These are phyloP conservation scores for Kappamyces sp. DNA, from an alignment of 192 early-diverging fungal species.

Conservation along the genomic window DNA sequence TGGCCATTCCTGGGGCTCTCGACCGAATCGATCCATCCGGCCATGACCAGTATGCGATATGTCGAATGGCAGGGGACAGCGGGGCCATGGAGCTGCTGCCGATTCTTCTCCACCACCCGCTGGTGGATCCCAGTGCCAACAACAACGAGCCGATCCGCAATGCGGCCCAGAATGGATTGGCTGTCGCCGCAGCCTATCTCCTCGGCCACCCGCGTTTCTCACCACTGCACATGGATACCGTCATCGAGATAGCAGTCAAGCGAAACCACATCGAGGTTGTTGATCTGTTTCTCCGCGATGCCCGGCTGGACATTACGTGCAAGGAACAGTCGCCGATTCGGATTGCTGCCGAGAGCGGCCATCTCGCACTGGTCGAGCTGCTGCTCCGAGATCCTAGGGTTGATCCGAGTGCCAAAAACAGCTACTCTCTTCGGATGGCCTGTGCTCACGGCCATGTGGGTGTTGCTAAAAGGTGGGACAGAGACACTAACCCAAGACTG, in stretches of 20 bases:
- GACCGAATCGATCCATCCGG: too few relatives aligned
- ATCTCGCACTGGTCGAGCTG: conserved; percentile 5
- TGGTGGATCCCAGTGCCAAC: conserved; percentile 1
- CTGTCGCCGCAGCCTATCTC: too few relatives aligned
- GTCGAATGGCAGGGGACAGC: too few relatives aligned
- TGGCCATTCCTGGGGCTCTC: too few relatives aligned
- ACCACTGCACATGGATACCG: too few relatives aligned
- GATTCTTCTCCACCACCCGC: too few relatives aligned
- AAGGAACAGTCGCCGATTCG: conserved; percentile 6
- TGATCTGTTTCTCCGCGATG: not conserved
- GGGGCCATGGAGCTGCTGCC: too few relatives aligned
- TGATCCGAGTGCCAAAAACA: conserved; percentile 10
- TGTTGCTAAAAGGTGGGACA: not conserved
- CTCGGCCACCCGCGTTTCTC: too few relatives aligned
- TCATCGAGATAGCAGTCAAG: too few relatives aligned
- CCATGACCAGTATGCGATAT: too few relatives aligned
- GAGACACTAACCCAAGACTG: not conserved
- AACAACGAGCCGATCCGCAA: conserved; percentile 1
- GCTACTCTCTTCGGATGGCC: not conserved
- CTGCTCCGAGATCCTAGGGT: conserved; percentile 4
- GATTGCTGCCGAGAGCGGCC: conserved; percentile 2
- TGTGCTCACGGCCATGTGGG: conserved; percentile 5
- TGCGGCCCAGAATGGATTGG: not conserved
- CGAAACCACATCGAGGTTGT: not conserved
- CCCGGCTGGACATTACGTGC: conserved; percentile 1